Base-by-base conservation (phyloP, 495 filamentous ascomycete genomes). In the Bathelium albidoporum region DNA sequence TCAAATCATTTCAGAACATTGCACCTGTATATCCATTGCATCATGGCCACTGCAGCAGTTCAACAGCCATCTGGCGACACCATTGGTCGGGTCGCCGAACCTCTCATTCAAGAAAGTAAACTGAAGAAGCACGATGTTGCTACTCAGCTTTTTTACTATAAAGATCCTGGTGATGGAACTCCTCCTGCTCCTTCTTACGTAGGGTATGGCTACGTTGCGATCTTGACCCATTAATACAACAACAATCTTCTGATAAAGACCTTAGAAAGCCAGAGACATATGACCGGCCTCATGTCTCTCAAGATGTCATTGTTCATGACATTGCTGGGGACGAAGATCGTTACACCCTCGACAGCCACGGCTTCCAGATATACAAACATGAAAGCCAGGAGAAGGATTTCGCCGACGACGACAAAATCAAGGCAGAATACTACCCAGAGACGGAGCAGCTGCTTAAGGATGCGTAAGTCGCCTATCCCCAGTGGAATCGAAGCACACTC, bases 391-490 rank as follows among this genome's bases (percentile, higher is more conserved):
- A 71, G 60, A 71, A 70, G 65, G 71, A 69, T 28, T 73, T 73
- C 34, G 63, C 76, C 3, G 85, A 90, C 65, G 85, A 89, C n/a
- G 85, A 82, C 20, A 73, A 85, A 65, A 87, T 89, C 74, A 83
- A 86, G 70, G 70, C 69, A 0, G 74, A 79, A 14, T 90, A 89
- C 66, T 89, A 88, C 65, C 78, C 83, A 0, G 86, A 89, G 71
- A 81, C 79, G 2, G 87, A 89, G 68, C 77, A 86, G 67, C 69
- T 90, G 31, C 73, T 90, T 31, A 87, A 84, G 76, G 80, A 80
- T 73, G 84, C 78, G 75, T 82, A 70, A 60, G 77, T 68, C 16
- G 36, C 9, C 14, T 4, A 18, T 3, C 3, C 10, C 4, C 9
- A 22, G 9, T 9, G 7, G 24, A n/a, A 55, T 9, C 11, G 5